A percentile compares a stretch with the other conserved stretches of the same genome.
phyloP scores from a whole-genome alignment of 345 rosid species.

The Populus pruinosa region DNA sequence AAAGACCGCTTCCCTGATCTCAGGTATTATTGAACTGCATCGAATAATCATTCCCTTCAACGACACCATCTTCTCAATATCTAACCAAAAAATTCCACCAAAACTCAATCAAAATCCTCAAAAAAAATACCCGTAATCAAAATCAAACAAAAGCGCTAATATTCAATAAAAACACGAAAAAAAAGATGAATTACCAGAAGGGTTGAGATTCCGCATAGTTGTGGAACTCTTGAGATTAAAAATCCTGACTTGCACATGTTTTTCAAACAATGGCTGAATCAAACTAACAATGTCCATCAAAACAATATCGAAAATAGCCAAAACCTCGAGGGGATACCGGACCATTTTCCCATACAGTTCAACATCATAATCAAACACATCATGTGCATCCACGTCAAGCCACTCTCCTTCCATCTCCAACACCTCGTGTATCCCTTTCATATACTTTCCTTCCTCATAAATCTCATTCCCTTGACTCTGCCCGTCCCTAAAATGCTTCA shows the following conservation, averaged over 20 bases:
- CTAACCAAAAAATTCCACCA: slow-evolving; percentile 32
- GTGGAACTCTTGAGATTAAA: slow-evolving; percentile 69
- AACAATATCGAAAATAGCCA: slow-evolving; percentile 92
- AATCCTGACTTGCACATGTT: slow-evolving; percentile 83
- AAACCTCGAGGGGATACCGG: slow-evolving; percentile 82
- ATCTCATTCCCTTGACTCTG: slow-evolving; percentile 41
- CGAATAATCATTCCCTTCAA: slow-evolving; percentile 93
- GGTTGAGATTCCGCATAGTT: slow-evolving; percentile 90
- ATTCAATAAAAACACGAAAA: background rate
- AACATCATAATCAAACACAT: slow-evolving; percentile 74
- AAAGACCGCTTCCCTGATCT: slow-evolving; percentile 91
- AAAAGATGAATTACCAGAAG: slow-evolving; percentile 55
- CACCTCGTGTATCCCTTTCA: slow-evolving; percentile 65
- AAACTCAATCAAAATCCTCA: background rate
- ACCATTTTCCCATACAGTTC: slow-evolving; percentile 89
- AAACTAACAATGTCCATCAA: slow-evolving; percentile 83
- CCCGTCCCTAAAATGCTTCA: slow-evolving; percentile 72
- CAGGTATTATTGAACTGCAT: slow-evolving; percentile 91
- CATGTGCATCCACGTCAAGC: slow-evolving; percentile 85
- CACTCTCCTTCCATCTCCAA: slow-evolving; percentile 86
- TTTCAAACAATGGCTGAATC: slow-evolving; percentile 71
- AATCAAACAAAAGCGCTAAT: background rate
- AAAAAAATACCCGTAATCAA: background rate
- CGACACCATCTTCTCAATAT: slow-evolving; percentile 96
- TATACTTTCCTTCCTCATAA: slow-evolving; percentile 78